Conservation (phyloP, 352 stramenopile genomes). For the Phytophthora syringae region DNA sequence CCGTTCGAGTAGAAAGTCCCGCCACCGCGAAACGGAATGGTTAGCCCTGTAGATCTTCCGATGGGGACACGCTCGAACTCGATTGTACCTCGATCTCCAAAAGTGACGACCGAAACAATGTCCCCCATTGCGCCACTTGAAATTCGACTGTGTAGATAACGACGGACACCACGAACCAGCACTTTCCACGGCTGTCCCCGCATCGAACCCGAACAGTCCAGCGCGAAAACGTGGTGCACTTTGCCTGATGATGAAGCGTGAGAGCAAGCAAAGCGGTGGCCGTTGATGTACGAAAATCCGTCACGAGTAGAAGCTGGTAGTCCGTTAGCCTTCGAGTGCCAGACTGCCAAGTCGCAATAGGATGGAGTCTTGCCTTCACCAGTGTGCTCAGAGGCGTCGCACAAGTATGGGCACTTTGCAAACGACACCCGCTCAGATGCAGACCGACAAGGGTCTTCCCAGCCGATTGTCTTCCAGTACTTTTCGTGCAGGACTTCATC, state of each 20-base stretch:
- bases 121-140: conserved; percentile 28
- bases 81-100: conserved; percentile 33
- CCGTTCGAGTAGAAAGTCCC: conserved; percentile 46
- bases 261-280: conserved; percentile 47
- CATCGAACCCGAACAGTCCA: conserved; percentile 61
- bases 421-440: conserved; percentile 37
- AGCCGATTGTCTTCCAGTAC: conserved; percentile 58
- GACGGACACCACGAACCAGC: conserved; percentile 26
- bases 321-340: conserved; percentile 25
- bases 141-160: conserved; percentile 44
- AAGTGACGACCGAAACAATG: conserved; percentile 51
- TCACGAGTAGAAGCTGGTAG: not conserved
- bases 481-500: conserved; percentile 55
- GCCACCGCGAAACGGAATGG: conserved; percentile 35
- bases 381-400: conserved; percentile 41
- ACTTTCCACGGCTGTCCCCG: conserved; percentile 35
- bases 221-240: conserved; percentile 53
- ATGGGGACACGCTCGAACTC: conserved; percentile 38
- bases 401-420: conserved; percentile 43
- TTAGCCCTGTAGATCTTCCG: not conserved
- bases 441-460: conserved; percentile 53
- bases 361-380: conserved; percentile 25
- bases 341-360: conserved; percentile 37
- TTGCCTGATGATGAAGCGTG: conserved; percentile 25
- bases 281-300: conserved; percentile 28